A percentile compares a stretch with the other conserved stretches of the same genome.
phyloP scores from a whole-genome alignment of 192 early-diverging fungal genomes.

The Coemansia sp. region DNA sequence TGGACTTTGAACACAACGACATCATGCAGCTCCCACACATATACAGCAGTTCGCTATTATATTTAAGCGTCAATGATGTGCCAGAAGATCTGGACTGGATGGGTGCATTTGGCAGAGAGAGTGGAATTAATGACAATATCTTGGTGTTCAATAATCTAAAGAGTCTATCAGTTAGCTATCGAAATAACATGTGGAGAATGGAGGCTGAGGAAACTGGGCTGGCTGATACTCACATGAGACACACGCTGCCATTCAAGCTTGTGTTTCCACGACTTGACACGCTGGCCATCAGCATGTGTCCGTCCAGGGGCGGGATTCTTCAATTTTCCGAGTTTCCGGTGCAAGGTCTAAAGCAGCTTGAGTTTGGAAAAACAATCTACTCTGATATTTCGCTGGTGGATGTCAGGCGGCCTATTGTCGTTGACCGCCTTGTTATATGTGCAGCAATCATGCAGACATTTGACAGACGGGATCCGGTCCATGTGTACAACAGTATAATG shows the following conservation, averaged over 20 bases:
- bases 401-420: neutral
- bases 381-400: neutral
- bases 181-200: neutral
- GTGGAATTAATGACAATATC: neutral
- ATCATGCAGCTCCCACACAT: neutral
- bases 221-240: neutral
- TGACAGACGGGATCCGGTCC: neutral
- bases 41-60: neutral
- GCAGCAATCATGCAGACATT: neutral
- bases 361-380: neutral
- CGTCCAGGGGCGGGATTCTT: neutral
- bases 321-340: neutral
- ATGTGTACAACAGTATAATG: constrained; percentile 1
- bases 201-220: neutral
- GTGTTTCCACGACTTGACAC: neutral
- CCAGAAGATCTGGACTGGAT: neutral
- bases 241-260: neutral
- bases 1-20: neutral
- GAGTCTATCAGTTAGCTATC: neutral
- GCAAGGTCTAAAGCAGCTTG: neutral
- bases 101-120: neutral
- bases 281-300: neutral
- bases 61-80: neutral
- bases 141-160: neutral
- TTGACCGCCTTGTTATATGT: neutral